Evolutionary conservation across 352 stramenopile species (phyloP).

Genomic region (Globisporangium iwayamae): DNA sequence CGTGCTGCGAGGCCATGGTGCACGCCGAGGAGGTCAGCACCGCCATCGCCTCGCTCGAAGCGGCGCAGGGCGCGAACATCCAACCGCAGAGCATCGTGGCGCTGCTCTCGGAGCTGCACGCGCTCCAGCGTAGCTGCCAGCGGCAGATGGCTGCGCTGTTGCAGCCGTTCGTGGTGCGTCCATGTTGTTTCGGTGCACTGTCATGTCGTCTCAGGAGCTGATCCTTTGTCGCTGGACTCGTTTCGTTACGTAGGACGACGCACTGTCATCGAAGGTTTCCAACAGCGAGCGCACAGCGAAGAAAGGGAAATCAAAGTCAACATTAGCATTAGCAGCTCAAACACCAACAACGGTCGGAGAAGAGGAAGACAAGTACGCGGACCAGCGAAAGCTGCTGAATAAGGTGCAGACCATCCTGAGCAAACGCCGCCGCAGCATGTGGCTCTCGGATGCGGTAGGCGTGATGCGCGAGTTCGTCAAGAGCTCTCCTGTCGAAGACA

Average conservation of each 20-base stretch:
- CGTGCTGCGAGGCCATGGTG: conserved; percentile 22
- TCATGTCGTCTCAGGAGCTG: background rate
- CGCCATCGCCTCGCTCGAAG: conserved; percentile 23
- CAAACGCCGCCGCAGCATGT: background rate
- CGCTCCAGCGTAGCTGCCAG: conserved; percentile 23
- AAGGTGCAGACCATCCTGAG: conserved; percentile 2
- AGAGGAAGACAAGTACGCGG: background rate
- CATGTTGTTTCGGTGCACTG: background rate
- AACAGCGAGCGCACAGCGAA: background rate
- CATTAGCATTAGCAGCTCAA: background rate
- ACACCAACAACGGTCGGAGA: background rate
- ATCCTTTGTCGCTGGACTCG: background rate
- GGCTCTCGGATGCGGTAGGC: conserved; percentile 9
- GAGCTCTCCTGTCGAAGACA: background rate
- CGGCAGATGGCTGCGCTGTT: conserved; percentile 6
- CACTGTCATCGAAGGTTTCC: background rate
- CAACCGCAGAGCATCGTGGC: conserved; percentile 20
- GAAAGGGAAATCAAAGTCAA: background rate
- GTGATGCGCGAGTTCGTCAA: conserved; percentile 3
- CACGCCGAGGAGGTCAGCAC: conserved; percentile 28
- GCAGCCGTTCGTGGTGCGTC: conserved; percentile 12
- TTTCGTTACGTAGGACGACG: background rate
- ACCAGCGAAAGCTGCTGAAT: background rate
- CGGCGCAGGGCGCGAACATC: conserved; percentile 6
- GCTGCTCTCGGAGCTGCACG: conserved; percentile 33